Percentiles rank a stretch among this genome's conserved stretches.
phyloP scores from a whole-genome alignment of 192 early-diverging fungal species.

The Linderina pennispora region DNA sequence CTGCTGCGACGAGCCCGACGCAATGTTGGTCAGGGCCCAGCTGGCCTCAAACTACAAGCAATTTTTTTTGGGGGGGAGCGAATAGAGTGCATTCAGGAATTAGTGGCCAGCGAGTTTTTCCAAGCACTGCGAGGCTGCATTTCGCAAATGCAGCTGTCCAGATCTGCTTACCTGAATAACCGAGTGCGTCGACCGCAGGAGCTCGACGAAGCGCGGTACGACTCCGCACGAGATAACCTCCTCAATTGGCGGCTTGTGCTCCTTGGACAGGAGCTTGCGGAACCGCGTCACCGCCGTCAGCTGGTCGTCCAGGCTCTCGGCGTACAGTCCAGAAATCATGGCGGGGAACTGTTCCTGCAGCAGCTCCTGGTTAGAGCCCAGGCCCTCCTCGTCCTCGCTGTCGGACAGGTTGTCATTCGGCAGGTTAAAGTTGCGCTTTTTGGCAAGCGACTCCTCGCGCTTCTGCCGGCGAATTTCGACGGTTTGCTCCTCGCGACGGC shows the following conservation, averaged over 20 bases:
- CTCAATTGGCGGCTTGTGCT: conserved; percentile 94
- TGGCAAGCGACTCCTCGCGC: conserved; percentile 87
- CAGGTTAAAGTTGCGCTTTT: conserved; percentile 81
- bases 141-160: no score
- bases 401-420: conserved; percentile 46
- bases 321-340: conserved; percentile 78
- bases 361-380: conserved; percentile 53
- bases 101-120: no score
- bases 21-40: conserved; percentile 99
- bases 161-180: conserved; percentile 77
- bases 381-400: conserved; percentile 77
- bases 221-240: conserved; percentile 92
- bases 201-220: conserved; percentile 92
- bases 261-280: conserved; percentile 91
- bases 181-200: conserved; percentile 76
- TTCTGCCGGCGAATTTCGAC: conserved; percentile 96
- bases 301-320: conserved; percentile 72
- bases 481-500: conserved; percentile 86
- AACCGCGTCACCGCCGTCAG: conserved; percentile 78
- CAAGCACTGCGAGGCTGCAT: no score
- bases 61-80: no score
- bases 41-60: conserved; percentile 93
- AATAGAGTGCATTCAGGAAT: no score
- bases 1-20: conserved; percentile 90
- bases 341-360: conserved; percentile 70